phyloP scores from a whole-genome alignment of 1,139 yeast genomes.

The Cylindricascospora bacillispora region DNA sequence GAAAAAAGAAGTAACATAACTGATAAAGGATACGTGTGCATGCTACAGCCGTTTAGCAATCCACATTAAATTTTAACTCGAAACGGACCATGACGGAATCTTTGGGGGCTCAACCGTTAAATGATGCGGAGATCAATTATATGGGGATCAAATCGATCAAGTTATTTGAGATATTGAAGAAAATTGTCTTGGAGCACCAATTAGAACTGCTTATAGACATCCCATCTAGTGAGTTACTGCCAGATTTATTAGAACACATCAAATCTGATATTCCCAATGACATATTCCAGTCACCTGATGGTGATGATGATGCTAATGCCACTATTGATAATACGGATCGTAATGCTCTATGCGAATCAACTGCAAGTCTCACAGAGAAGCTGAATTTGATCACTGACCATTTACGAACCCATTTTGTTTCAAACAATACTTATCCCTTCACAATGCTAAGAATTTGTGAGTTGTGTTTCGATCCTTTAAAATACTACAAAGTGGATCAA shows the following conservation, averaged over 20 bases:
- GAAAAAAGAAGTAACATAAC: no score
- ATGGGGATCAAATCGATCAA: constrained; percentile 19
- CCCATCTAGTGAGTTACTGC: constrained; percentile 10
- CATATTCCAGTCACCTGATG: constrained; percentile 8
- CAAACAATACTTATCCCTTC: constrained; percentile 16
- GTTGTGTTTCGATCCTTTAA: constrained; percentile 24
- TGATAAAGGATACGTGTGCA: no score
- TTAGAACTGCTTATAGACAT: constrained; percentile 6
- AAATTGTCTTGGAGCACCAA: constrained; percentile 11
- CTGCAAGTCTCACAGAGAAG: no score
- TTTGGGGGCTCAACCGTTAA: no score
- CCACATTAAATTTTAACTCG: no score
- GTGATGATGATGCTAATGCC: no score
- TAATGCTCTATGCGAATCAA: no score
- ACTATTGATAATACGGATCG: no score
- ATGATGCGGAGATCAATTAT: constrained; percentile 23
- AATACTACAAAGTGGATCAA: constrained; percentile 18
- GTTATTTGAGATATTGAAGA: constrained; percentile 11
- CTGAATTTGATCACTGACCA: constrained; percentile 8
- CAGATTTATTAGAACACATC: constrained; percentile 15
- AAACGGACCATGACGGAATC: no score
- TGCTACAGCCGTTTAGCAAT: no score
- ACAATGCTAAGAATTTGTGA: constrained; percentile 25
- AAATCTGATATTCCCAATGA: constrained; percentile 18
- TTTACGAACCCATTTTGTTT: constrained; percentile 11